A percentile compares a stretch with the other conserved stretches of the same genome.
phyloP scores from a whole-genome alignment of 1,284 basidiomycete species.

The Trichosporon ovoides region DNA sequence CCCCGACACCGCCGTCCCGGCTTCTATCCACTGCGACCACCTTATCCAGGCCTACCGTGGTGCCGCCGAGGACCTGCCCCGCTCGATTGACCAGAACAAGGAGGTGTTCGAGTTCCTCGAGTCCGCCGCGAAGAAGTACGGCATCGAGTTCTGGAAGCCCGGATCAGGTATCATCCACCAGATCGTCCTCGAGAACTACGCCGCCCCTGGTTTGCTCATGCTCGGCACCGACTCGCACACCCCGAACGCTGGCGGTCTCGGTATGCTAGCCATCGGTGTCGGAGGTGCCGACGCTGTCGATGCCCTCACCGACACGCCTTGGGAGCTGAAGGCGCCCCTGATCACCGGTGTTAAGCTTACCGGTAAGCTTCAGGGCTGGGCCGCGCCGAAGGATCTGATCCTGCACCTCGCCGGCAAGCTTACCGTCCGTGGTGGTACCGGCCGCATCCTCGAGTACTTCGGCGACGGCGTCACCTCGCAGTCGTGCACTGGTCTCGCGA shows the following conservation, averaged over 20 bases:
- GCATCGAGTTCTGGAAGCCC: constrained; percentile 83
- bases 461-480: constrained; percentile 84
- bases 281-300: constrained; percentile 99
- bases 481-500: constrained; percentile 92
- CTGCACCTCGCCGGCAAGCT: constrained; percentile 89
- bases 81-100: constrained; percentile 81
- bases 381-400: constrained; percentile 95
- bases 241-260: constrained; percentile 95
- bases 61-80: constrained; percentile 39
- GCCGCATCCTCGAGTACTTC: constrained; percentile 94
- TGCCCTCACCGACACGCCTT: constrained; percentile 95
- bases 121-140: constrained; percentile 91
- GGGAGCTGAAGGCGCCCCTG: constrained; percentile 94
- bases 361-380: constrained; percentile 84
- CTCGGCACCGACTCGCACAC: constrained; percentile 85
- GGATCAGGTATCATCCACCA: constrained; percentile 90
- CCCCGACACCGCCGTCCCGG: constrained; percentile 73
- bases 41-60: constrained; percentile 71
- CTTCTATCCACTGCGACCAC: constrained; percentile 94
- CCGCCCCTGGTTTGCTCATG: constrained; percentile 62
- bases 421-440: constrained; percentile 93
- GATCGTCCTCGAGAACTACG: constrained; percentile 97
- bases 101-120: constrained; percentile 98
- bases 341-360: constrained; percentile 86
- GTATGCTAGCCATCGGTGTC: constrained; percentile 97